Base-by-base conservation (phyloP, 2,329 filamentous ascomycete species). In the Nectriaceae sp. region DNA sequence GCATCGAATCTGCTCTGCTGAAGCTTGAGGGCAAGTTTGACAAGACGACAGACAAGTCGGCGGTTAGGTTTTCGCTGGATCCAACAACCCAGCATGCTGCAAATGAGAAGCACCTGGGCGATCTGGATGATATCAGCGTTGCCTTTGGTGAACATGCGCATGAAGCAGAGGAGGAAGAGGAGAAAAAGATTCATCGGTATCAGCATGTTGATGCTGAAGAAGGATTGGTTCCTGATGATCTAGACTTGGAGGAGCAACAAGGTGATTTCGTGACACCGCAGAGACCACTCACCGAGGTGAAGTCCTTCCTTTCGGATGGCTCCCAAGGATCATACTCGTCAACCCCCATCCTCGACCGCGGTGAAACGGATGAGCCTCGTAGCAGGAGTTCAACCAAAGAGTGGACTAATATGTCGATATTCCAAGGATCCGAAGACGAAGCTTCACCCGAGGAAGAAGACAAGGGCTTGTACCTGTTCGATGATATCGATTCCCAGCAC, bases 21-120 rank as follows among this genome's bases (percentile, higher is more conserved):
- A 99, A 97, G 63, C 78, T 99, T 1, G 94, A 99, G 72, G 94
- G 94, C 10, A 93, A 84, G 57, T 94, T 87, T 59, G 80, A 87
- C 64, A 84, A 78, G 57, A 82, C 69, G 58, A 53, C 66, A 1
- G 65, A 66, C 21, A 72, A 69, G 44, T 63, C 55, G 15, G 48
- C 52, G 13, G 72, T n/a, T n/a, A n/a, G n/a, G n/a, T n/a, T n/a
- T n/a, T n/a, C n/a, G n/a, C n/a, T n/a, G 75, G 53, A 71, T 74
- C 37, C 67, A 69, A 18, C 47, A 29, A 21, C 21, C 39, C n/a
- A n/a, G n/a, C n/a, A n/a, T n/a, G n/a, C n/a, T n/a, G n/a, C n/a
- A n/a, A n/a, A n/a, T n/a, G n/a, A n/a, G n/a, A n/a, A n/a, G n/a
- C n/a, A n/a, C n/a, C n/a, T n/a, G n/a, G n/a, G n/a, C n/a, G 24